These are phyloP conservation scores for Solanum gandarillasii DNA, from an alignment of 257 asterid species.

Conservation along the genomic window DNA sequence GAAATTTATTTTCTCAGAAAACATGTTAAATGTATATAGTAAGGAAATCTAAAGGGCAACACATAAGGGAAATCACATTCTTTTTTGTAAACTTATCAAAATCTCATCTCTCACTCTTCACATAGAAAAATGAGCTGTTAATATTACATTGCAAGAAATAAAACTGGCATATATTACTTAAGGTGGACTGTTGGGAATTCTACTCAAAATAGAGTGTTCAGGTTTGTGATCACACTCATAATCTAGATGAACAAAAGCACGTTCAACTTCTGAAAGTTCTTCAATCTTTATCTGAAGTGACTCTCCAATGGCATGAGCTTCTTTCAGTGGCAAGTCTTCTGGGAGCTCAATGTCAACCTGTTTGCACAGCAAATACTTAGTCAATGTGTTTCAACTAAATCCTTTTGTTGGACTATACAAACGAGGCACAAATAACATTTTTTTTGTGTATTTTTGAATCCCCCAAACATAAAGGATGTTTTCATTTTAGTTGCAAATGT, in stretches of 20 bases:
- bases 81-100: background rate
- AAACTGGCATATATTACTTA: background rate
- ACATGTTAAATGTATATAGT: background rate
- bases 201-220: constrained; percentile 53
- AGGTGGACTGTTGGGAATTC: constrained; percentile 50
- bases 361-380: background rate
- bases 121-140: background rate
- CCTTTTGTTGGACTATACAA: background rate
- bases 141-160: background rate
- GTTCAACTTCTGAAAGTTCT: constrained; percentile 59
- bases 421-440: background rate
- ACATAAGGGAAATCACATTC: background rate
- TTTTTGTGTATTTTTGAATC: background rate
- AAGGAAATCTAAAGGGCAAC: background rate
- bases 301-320: constrained; percentile 70
- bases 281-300: constrained; percentile 70
- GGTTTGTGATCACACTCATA: constrained; percentile 81
- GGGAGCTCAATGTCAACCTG: constrained; percentile 85
- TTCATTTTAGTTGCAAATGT: background rate
- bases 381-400: background rate
- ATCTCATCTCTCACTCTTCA: background rate
- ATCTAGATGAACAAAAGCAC: constrained; percentile 77
- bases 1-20: too few species aligned
- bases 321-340: constrained; percentile 55
- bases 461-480: background rate